Evolutionary conservation across 176 grass and related monocot genomes (phyloP), one percentile per base, ranked within the genome.

Genomic region (Alopecurus myosuroides): DNA sequence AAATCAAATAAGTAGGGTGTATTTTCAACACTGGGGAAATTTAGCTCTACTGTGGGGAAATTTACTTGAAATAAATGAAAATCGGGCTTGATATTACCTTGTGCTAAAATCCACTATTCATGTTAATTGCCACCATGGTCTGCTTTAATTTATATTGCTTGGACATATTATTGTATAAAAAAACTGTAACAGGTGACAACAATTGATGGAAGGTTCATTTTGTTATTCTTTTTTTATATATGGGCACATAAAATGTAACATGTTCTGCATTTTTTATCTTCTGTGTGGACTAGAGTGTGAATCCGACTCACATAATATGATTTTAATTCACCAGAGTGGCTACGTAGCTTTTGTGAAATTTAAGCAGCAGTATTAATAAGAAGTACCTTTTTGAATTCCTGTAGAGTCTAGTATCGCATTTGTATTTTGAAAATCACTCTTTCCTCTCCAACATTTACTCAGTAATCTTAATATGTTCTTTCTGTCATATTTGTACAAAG

Each of bases 401-500:
- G 39, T 52, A 56, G 25, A 40, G 76, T 25, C 3, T 22, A 66
- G 23, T 74, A 70, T 50, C 9, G 4, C 57, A 75, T 11, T 78
- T 67, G 1, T 76, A 6, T 55, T 81, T 33, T 41, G 57, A 65
- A 76, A 81, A 83, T 49, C 9, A 40, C 3, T 30, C 22, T 70
- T 81, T 58, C 41, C 3, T 46, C n/a, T 45, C 20, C 39, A 53
- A 63, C 44, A 76, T 80, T 50, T 75, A 42, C 33, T 51, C 15
- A 25, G 23, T 83, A 82, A 35, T 60, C 48, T 51, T 30, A 60
- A 18, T 46, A 22, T 34, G 25, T 48, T 62, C 33, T 40, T 20
- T 42, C 42, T 7, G 29, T 70, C 72, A 83, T 77, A 39, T 86
- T 61, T 86, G 7, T 80, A 35, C 8, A 25, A 72, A 72, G 35